Conservation (phyloP, 1,139 yeast genomes). For the Pichia sp. region DNA sequence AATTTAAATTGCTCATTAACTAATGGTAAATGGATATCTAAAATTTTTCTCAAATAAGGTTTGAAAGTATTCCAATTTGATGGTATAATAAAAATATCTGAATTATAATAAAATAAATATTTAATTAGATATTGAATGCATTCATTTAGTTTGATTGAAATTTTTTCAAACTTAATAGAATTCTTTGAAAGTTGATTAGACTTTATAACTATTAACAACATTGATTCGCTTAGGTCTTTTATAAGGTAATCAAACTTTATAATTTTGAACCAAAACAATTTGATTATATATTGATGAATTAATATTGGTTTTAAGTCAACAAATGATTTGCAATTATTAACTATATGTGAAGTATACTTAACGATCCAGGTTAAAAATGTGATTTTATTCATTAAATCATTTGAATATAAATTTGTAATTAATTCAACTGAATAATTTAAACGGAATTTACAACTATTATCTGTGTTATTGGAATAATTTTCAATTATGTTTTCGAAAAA, state of each 20-base stretch:
- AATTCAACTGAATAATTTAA: constrained; percentile 56
- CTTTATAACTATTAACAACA: constrained; percentile 31
- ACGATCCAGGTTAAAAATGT: constrained; percentile 59
- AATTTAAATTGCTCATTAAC: constrained; percentile 50
- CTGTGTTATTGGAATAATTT: constrained; percentile 31
- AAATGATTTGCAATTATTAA: constrained; percentile 31
- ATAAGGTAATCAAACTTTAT: constrained; percentile 47
- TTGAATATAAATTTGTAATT: constrained; percentile 58
- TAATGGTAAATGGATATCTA: constrained; percentile 33
- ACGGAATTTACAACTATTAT: constrained; percentile 44
- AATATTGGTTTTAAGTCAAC: constrained; percentile 21
- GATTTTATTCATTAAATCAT: constrained; percentile 57
- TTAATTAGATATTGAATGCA: constrained; percentile 34
- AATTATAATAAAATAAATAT: constrained; percentile 49
- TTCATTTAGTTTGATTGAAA: constrained; percentile 10
- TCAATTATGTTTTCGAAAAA: constrained; percentile 48
- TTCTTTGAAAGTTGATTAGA: constrained; percentile 18
- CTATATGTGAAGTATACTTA: constrained; percentile 40
- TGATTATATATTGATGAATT: constrained; percentile 49
- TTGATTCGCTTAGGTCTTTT: constrained; percentile 52
- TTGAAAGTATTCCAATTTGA: constrained; percentile 62
- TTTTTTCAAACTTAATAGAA: constrained; percentile 11
- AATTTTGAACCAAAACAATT: constrained; percentile 68
- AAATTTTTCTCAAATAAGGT: constrained; percentile 41
- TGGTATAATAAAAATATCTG: constrained; percentile 76